Conservation (phyloP, 1,284 basidiomycete species). For the Coriolopsis trogii region DNA sequence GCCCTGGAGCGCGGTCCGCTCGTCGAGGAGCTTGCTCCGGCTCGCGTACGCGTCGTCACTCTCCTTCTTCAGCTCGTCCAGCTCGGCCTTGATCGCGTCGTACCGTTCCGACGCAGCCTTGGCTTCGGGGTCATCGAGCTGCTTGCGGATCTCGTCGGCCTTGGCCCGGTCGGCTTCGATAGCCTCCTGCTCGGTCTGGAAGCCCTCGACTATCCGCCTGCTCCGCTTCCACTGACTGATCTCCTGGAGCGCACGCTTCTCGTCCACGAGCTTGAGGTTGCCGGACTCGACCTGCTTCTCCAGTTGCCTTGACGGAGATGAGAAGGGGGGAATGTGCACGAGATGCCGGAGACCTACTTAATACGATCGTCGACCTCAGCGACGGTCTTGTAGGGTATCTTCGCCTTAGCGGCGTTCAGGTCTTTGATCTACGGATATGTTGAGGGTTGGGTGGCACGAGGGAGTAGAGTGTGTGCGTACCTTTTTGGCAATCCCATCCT, state of each 20-base stretch:
- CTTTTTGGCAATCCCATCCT: constrained; percentile 87
- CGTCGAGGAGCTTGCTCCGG: constrained; percentile 85
- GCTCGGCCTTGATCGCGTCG: constrained; percentile 83
- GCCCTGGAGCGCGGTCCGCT: constrained; percentile 78
- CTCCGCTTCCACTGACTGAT: constrained; percentile 76
- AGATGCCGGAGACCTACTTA: constrained; percentile 60
- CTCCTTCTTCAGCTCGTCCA: constrained; percentile 87
- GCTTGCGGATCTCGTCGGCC: constrained; percentile 82
- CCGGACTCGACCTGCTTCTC: constrained; percentile 93
- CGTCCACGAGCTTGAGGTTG: constrained; percentile 90
- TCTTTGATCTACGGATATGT: constrained; percentile 73
- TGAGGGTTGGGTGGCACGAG: constrained; percentile 1
- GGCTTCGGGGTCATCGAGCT: constrained; percentile 90
- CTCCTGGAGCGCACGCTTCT: constrained; percentile 93
- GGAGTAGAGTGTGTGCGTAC: constrained; percentile 40
- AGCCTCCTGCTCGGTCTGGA: constrained; percentile 76
- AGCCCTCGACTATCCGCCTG: constrained; percentile 75
- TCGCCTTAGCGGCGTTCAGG: constrained; percentile 81
- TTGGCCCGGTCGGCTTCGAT: constrained; percentile 83
- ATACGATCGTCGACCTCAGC: constrained; percentile 91
- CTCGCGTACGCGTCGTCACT: constrained; percentile 85
- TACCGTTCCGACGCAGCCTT: constrained; percentile 85
- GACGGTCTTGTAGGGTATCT: constrained; percentile 83
- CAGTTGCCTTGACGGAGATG: constrained; percentile 55
- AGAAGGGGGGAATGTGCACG: constrained; percentile 1